Base-by-base conservation (phyloP, 1,284 basidiomycete genomes). In the Papiliotrema laurentii region DNA sequence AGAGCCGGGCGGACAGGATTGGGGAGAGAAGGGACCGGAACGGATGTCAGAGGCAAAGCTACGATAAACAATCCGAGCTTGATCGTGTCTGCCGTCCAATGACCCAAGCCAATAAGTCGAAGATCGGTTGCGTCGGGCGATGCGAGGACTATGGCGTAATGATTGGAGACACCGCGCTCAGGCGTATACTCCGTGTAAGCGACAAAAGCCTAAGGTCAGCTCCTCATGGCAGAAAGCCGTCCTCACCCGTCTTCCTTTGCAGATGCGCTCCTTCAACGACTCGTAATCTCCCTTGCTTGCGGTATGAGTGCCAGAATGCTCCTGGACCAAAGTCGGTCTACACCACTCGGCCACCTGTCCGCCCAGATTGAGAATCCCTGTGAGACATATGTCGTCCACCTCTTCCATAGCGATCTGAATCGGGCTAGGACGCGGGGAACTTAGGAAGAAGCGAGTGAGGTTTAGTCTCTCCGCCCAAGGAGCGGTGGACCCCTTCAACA, bases 1-100 rank as follows among this genome's bases (percentile, higher is more conserved):
- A 31, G n/a, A 34, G 49, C 46, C 18, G 61, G 56, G 3, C 47
- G 33, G 21, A 64, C 53, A 5, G 64, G 64, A 41, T 64, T 61
- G 4, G 62, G 62, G 7, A 60, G 46, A 24, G 21, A 22, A 0
- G 50, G 51, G 13, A 51, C 11, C 1, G 45, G 21, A 14, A 18
- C 24, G 1, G 47, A 43, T 1, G 40, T 22, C 6, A 60, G 22
- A 3, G 64, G 61, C 5, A 64, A 43, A 0, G 53, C 33, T 9
- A 64, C 26, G 11, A 62, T 35, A 14, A 61, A 14, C 0, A 52
- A 33, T 25, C 51, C 47, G 11, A 54, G 22, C 18, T 50, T 49
- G 33, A 53, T 43, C 7, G 48, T 39, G 0, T 27, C 47, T 2
- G 25, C 4, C 0, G 43, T 37, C 52, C 50, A 51, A 6, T 2